A percentile compares a stretch with the other conserved stretches of the same genome.
Conservation (phyloP, 2,329 filamentous ascomycete genomes). For the Verticillium tricorpus region DNA sequence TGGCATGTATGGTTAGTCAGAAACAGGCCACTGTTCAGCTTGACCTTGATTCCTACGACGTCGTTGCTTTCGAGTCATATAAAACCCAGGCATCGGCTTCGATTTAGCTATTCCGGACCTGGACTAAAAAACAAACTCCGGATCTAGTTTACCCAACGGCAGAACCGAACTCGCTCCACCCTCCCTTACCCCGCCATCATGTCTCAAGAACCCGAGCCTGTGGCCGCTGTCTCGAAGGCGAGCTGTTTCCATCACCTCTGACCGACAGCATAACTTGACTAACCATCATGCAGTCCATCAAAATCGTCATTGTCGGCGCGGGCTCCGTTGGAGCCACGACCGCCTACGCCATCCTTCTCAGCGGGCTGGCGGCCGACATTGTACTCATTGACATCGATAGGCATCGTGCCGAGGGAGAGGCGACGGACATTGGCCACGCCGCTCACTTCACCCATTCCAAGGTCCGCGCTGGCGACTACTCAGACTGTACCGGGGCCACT, state of each 20-base stretch:
- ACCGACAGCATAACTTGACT: neutral
- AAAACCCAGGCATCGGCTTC: neutral
- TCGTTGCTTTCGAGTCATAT: neutral
- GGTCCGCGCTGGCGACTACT: constrained; percentile 20
- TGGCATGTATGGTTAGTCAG: neutral
- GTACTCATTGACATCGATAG: constrained; percentile 25
- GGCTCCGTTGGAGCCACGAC: constrained; percentile 26
- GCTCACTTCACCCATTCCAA: constrained; percentile 23
- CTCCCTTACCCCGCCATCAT: neutral
- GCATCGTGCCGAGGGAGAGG: constrained; percentile 22
- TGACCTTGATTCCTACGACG: neutral
- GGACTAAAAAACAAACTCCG: neutral
- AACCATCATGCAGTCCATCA: constrained; percentile 16
- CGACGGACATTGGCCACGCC: constrained; percentile 23
- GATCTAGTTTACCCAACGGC: neutral
- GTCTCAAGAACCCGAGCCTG: neutral
- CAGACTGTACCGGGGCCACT: constrained; percentile 21
- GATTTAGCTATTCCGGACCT: neutral
- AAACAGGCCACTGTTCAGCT: neutral
- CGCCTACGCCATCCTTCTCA: constrained; percentile 17
- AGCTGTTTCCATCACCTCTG: neutral
- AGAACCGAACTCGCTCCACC: neutral
- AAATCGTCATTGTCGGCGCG: constrained; percentile 15
- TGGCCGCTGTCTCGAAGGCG: neutral
- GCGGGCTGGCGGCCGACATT: constrained; percentile 20